Evolutionary conservation across 495 filamentous ascomycete species (phyloP).

Genomic region (Amphirosellinia nigrospora): DNA sequence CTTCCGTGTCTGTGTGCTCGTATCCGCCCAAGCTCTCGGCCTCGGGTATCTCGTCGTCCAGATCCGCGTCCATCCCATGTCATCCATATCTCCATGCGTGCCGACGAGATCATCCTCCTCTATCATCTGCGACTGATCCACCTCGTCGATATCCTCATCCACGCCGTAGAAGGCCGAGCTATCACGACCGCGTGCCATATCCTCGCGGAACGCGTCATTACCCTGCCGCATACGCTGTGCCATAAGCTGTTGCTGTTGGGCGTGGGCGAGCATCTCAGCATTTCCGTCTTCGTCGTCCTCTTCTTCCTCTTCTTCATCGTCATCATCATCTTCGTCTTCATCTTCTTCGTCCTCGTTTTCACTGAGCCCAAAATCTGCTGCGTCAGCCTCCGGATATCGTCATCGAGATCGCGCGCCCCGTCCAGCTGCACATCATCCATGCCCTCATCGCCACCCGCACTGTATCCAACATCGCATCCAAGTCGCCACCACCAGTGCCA

Average conservation of each 20-base stretch:
- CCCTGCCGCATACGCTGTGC: slow-evolving; percentile 51
- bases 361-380: slow-evolving; percentile 51
- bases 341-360: slow-evolving; percentile 53
- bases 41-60: slow-evolving; percentile 73
- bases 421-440: slow-evolving; percentile 45
- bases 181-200: slow-evolving; percentile 53
- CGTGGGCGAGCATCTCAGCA: slow-evolving; percentile 40
- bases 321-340: slow-evolving; percentile 44
- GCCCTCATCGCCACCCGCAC: slow-evolving; percentile 42
- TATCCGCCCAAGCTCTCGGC: slow-evolving; percentile 63
- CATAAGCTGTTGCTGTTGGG: slow-evolving; percentile 42
- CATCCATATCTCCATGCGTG: slow-evolving; percentile 40
- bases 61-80: slow-evolving; percentile 63
- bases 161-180: slow-evolving; percentile 46
- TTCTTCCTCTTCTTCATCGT: slow-evolving; percentile 38
- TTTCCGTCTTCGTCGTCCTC: slow-evolving; percentile 44
- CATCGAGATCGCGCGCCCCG: slow-evolving; percentile 63
- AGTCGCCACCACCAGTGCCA: slow-evolving; percentile 35
- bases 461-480: slow-evolving; percentile 14
- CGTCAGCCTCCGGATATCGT: slow-evolving; percentile 69
- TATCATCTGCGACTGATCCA: slow-evolving; percentile 55
- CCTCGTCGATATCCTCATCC: slow-evolving; percentile 53
- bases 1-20: slow-evolving; percentile 86
- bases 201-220: slow-evolving; percentile 53
- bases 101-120: slow-evolving; percentile 58